Evolutionary conservation across 2,329 filamentous ascomycete genomes (phyloP).

Genomic region (Fusarium sp.): DNA sequence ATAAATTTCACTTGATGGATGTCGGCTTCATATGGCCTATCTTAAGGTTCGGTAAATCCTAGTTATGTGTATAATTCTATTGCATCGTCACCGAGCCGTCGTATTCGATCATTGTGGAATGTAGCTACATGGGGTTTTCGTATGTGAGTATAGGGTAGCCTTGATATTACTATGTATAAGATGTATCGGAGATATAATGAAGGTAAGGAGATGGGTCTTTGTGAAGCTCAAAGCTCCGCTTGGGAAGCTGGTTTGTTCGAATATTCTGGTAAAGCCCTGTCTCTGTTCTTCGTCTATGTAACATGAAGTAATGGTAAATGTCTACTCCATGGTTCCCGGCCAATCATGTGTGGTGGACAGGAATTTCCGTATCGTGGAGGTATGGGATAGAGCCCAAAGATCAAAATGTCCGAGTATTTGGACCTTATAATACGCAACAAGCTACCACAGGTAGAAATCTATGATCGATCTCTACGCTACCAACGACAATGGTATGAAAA

Average conservation of each 20-base stretch:
- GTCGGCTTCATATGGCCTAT: not conserved
- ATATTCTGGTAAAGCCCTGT: not conserved
- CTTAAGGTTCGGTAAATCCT: not conserved
- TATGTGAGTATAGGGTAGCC: not conserved
- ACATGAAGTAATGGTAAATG: not conserved
- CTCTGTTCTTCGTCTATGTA: not conserved
- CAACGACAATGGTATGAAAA: not conserved
- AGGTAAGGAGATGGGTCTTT: not conserved
- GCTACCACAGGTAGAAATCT: not conserved
- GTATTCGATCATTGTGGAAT: not conserved
- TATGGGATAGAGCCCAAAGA: not conserved
- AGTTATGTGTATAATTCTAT: not conserved
- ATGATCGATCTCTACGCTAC: not conserved
- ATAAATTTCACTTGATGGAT: not conserved
- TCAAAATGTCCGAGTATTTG: not conserved
- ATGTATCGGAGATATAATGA: not conserved
- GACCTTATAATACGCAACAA: not conserved
- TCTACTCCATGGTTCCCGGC: too few species aligned
- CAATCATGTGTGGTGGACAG: not conserved
- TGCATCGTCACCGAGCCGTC: not conserved
- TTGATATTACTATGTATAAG: too few species aligned
- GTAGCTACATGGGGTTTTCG: not conserved
- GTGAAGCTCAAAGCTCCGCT: not conserved
- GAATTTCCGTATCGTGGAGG: not conserved
- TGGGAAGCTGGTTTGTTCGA: not conserved